These are phyloP conservation scores for Fusarium albidum DNA, from an alignment of 2,329 filamentous ascomycete genomes.

Conservation along the genomic window DNA sequence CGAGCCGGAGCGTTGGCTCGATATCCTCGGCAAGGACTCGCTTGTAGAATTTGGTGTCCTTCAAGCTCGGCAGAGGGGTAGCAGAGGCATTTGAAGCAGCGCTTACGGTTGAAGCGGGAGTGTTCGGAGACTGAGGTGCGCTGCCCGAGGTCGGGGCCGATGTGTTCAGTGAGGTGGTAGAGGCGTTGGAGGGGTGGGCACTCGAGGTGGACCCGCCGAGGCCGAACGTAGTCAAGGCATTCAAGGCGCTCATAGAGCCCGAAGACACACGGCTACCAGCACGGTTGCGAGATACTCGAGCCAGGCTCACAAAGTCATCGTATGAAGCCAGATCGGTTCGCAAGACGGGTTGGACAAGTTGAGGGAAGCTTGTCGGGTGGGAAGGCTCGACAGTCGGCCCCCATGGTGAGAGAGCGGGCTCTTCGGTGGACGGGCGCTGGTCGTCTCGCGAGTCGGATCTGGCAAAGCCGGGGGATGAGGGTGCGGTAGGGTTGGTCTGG, in stretches of 20 bases:
- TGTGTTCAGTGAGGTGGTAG: constrained; percentile 65
- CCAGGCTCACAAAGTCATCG: constrained; percentile 83
- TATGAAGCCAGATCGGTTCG: constrained; percentile 83
- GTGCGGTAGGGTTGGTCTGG: constrained; percentile 74
- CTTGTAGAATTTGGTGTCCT: constrained; percentile 95
- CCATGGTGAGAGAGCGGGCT: constrained; percentile 45
- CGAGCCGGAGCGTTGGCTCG: constrained; percentile 90
- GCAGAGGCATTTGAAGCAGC: constrained; percentile 49
- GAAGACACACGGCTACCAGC: constrained; percentile 73
- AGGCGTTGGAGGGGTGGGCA: constrained; percentile 64
- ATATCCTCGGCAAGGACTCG: constrained; percentile 88
- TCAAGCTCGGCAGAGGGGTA: constrained; percentile 67
- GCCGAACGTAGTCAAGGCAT: constrained; percentile 52
- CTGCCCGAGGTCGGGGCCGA: constrained; percentile 58
- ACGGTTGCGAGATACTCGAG: constrained; percentile 71
- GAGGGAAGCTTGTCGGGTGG: constrained; percentile 76
- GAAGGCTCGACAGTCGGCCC: constrained; percentile 52
- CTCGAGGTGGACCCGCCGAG: constrained; percentile 57
- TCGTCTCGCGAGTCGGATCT: constrained; percentile 70
- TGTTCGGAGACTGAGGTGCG: constrained; percentile 67
- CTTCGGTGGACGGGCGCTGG: constrained; percentile 44
- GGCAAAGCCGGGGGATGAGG: constrained; percentile 80
- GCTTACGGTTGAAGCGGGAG: constrained; percentile 62
- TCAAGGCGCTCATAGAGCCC: constrained; percentile 67
- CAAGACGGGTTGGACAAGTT: constrained; percentile 84